These are phyloP conservation scores for Populus nigra DNA, from an alignment of 345 rosid species.

Conservation along the genomic window DNA sequence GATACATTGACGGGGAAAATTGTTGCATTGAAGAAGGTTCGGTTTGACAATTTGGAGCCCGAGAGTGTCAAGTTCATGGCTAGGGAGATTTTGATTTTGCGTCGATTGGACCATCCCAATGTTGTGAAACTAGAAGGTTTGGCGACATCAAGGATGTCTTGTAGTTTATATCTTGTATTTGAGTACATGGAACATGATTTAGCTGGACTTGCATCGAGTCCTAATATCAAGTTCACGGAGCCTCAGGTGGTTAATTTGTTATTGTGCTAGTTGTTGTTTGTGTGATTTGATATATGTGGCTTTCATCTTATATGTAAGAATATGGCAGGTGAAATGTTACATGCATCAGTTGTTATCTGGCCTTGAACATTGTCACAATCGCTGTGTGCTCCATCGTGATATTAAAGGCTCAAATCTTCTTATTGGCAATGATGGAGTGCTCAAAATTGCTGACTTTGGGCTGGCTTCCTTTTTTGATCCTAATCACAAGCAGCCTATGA, in stretches of 20 bases:
- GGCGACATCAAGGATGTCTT: constrained; percentile 36
- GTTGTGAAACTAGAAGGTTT: constrained; percentile 32
- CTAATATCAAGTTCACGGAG: constrained; percentile 29
- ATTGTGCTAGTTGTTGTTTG: neutral
- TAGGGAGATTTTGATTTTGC: constrained; percentile 32
- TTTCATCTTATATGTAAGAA: neutral
- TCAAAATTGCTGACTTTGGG: constrained; percentile 34
- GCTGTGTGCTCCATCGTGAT: constrained; percentile 31
- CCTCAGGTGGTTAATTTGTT: constrained; percentile 22
- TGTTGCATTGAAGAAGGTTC: constrained; percentile 36
- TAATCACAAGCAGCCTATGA: constrained; percentile 37
- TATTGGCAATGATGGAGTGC: constrained; percentile 34
- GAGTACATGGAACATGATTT: constrained; percentile 39
- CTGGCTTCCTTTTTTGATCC: constrained; percentile 36
- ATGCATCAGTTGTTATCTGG: constrained; percentile 33
- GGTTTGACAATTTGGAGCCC: constrained; percentile 34
- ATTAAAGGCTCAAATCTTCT: constrained; percentile 37
- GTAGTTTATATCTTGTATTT: constrained; percentile 34
- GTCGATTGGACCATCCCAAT: constrained; percentile 35
- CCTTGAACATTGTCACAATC: constrained; percentile 33
- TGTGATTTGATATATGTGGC: neutral
- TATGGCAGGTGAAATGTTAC: constrained; percentile 32
- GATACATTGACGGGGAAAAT: constrained; percentile 33
- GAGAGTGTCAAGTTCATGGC: constrained; percentile 38
- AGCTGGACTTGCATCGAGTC: constrained; percentile 33